These are phyloP conservation scores for Vittaforma corneae DNA, from an alignment of 371 early-diverging fungal species.

Conservation along the genomic window DNA sequence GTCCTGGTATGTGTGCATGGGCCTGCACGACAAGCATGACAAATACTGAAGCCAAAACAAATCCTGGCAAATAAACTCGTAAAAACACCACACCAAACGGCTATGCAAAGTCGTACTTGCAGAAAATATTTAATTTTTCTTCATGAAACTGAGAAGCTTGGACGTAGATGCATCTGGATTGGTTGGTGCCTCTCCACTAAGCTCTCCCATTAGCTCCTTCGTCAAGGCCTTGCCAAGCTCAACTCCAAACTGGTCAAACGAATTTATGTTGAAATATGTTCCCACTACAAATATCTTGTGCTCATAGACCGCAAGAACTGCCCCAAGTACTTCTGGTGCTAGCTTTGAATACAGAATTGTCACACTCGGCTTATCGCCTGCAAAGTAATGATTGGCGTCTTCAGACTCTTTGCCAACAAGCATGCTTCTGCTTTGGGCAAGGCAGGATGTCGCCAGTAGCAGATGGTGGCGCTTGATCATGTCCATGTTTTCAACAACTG, in stretches of 20 bases:
- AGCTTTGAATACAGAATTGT: conserved; percentile 77
- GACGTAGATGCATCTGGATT: conserved; percentile 39
- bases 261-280: conserved; percentile 87
- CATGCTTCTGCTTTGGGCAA: conserved; percentile 92
- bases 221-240: conserved; percentile 95
- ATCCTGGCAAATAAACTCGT: too few relatives aligned
- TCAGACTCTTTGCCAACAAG: conserved; percentile 75
- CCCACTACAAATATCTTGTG: conserved; percentile 99
- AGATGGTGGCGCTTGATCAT: conserved; percentile 70
- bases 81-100: too few relatives aligned
- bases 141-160: conserved; percentile 26
- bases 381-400: conserved; percentile 64
- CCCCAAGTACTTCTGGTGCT: conserved; percentile 80
- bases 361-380: conserved; percentile 89
- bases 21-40: too few relatives aligned
- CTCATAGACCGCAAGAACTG: conserved; percentile 86
- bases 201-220: conserved; percentile 79
- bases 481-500: background rate
- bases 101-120: too few relatives aligned
- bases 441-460: conserved; percentile 86
- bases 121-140: too few relatives aligned
- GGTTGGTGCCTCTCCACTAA: conserved; percentile 58
- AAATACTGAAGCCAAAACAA: too few relatives aligned
- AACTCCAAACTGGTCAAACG: conserved; percentile 92
- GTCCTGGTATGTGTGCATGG: conserved; percentile 5